Base-by-base conservation (phyloP, 345 rosid species). In the Melastoma malabathricum region DNA sequence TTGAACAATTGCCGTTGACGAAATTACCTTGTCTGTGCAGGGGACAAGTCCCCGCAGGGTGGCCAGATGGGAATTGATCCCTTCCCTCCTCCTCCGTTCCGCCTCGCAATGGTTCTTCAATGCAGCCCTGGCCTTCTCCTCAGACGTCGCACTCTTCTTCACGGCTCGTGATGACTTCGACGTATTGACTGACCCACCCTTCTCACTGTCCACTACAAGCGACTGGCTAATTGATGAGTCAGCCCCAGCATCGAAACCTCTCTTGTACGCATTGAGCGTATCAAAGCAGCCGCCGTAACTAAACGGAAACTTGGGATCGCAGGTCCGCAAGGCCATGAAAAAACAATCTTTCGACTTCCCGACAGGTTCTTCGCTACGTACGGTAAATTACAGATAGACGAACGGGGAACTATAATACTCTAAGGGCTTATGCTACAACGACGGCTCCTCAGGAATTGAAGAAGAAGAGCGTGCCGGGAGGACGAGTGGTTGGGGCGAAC, bases 401-500 rank as follows among this genome's bases (percentile, higher is more conserved):
- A 22, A 13, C 14, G 6, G 4, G 27, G 16, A 25, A 54, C 17
- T 22, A 18, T 4, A 31, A 5, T 31, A 31, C 5, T 1, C 38
- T 31, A 31, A 5, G 38, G 38, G 4, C 38, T 31, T 31, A 31
- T 31, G 38, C 9, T 31, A 31, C 10, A 7, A 6, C 1, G 38
- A 31, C 5, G 38, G 38, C 9, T 31, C 38, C 6, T 43, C 15
- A 19, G 51, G 47, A 62, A 49, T 63, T 52, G 55, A 25, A 55
- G 49, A 25, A 55, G 49, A 25, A 60, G 55, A 48, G 47, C 3
- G 66, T 63, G 65, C 84, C 81, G 0, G 93, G 88, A 0, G 93
- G 93, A 38, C 81, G 84, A 46, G 72, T 78, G 27, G 85, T 76
- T 45, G 81, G 85, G 18, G 85, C 85, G 46, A 80, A 83, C 87